phyloP scores from a whole-genome alignment of 2,329 filamentous ascomycete species.

The Fusarium transvaalense region DNA sequence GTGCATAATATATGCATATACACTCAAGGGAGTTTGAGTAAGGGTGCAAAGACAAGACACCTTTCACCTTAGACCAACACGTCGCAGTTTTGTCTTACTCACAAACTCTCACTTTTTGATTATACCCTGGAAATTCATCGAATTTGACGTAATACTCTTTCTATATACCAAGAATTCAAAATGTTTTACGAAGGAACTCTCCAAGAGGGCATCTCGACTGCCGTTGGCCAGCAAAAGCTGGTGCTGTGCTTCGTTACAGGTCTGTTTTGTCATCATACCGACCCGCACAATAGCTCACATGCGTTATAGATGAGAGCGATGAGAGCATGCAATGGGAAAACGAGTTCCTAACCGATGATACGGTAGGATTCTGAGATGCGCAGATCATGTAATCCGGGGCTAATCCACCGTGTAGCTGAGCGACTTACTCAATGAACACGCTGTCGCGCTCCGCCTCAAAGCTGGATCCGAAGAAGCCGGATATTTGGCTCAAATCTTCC shows the following conservation, averaged over 20 bases:
- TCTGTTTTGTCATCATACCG: constrained; percentile 54
- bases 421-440: constrained; percentile 68
- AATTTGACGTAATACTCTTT: background rate
- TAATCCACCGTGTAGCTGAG: constrained; percentile 60
- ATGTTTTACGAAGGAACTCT: constrained; percentile 89
- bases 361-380: constrained; percentile 57
- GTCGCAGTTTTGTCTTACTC: constrained; percentile 11
- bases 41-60: constrained; percentile 36
- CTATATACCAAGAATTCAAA: background rate
- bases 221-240: constrained; percentile 79
- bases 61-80: constrained; percentile 33
- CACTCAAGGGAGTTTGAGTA: constrained; percentile 19
- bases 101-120: background rate
- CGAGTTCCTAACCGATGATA: constrained; percentile 71
- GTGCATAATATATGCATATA: constrained; percentile 2
- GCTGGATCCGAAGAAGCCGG: constrained; percentile 83
- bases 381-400: constrained; percentile 12
- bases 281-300: constrained; percentile 32
- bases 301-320: constrained; percentile 59
- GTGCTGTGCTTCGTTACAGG: constrained; percentile 89
- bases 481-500: constrained; percentile 85
- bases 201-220: constrained; percentile 82
- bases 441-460: constrained; percentile 77
- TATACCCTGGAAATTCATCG: background rate
- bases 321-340: constrained; percentile 80